Base-by-base conservation (phyloP, 345 rosid species). In the Eucalyptus marginata region DNA sequence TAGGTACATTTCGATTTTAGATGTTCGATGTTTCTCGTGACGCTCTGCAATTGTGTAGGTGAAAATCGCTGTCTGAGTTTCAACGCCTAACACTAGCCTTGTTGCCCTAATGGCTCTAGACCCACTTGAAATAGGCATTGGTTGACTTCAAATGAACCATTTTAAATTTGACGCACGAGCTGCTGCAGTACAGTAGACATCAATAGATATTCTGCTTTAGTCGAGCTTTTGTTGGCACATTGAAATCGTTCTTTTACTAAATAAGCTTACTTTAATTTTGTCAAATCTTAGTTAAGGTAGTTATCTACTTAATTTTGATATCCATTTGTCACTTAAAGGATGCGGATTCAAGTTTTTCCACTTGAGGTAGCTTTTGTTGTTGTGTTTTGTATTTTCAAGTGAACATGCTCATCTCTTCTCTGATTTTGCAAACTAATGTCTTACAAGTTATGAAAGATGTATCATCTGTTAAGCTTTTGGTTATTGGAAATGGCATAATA, bases 111-210 rank as follows among this genome's bases (percentile, higher is more conserved):
- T n/a, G 68, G 33, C 40, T 66, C 79, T 66, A 8, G 20, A 66
- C 40, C 10, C 40, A 66, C 40, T 31, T n/a, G 76, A 66, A 66
- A 66, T 7, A 31, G 79, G 40, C 22, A 14, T 8, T 66, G 16
- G 12, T 66, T 15, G 11, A 66, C 15, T 66, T 66, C 11, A 66
- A 66, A 66, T 15, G 22, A 66, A 66, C 40, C 20, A 7, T 31
- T 15, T 66, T 15, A 31, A 31, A 66, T 66, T 66, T 9, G 40
- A 31, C 10, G 10, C 22, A 14, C 5, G 10, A 66, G 36, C 1
- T 66, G 1, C 20, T 1, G 11, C 3, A n/a, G 18, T 15, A 64
- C 18, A 64, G 0, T 14, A 7, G 76, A 64, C 20, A 15, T 1
- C 36, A 14, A 64, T 64, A 64, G 36, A 2, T 66, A 17, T 66